Base-by-base conservation (phyloP, 2,329 filamentous ascomycete species). In the Didymella arachidicola region DNA sequence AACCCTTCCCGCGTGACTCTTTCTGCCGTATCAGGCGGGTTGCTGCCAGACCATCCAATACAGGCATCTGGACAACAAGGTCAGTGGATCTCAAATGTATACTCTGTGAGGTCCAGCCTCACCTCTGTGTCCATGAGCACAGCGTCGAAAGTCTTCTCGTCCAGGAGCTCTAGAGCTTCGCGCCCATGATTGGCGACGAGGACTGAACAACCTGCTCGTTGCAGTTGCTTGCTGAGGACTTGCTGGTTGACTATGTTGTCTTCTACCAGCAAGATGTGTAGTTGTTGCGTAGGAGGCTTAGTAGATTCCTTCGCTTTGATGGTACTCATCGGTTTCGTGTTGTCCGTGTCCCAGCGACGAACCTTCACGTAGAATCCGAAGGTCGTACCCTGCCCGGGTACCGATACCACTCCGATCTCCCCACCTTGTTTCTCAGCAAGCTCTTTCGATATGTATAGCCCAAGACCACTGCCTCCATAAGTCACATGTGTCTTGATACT, bases 101-200 rank as follows among this genome's bases (percentile, higher is more conserved):
- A 36, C 1, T 12, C 25, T 25, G 6, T 12, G 10, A 2, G 32
- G 4, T 8, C 7, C 27, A 22, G 14, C 12, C 44, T 25, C 27
- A 54, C 52, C 36, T 78, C 81, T 3, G 85, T 80, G 62, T 86
- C 84, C 79, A 82, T 77, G 25, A 78, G 66, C 1, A 78, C 69
- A 16, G 71, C 66, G 45, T 75, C 72, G 36, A 74, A 73, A 0
- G 46, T 61, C 36, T 61, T 59, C 26, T 63, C 59, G 26, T 74
- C 70, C n/a, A 76, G 62, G 16, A 62, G 57, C 0, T 74, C 56
- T 2, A 78, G 61, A 2, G 76, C 76, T 63, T 77, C 75, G 16
- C 72, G 65, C 10, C 76, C 76, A 49, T 77, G 72, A 41, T 74
- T 75, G 5, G 74, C 74, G 3, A 75, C 68, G 4, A 65, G 63